A percentile compares a stretch with the other conserved stretches of the same genome.
Conservation (phyloP, 495 filamentous ascomycete species). For the Penicillium dipodomyicola region DNA sequence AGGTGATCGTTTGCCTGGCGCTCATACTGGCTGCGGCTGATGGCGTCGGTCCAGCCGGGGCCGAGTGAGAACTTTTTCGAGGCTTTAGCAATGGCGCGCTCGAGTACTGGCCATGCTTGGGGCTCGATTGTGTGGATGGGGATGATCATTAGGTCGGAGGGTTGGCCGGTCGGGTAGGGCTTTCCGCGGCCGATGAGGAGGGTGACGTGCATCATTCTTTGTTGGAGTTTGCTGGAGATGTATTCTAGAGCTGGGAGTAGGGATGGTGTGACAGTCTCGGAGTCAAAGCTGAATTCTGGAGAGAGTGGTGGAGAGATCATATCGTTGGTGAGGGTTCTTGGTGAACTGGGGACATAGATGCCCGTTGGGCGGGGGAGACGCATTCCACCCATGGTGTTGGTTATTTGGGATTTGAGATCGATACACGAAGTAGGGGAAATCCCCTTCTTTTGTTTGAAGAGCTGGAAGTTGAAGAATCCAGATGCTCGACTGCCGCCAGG, state of each 20-base stretch:
- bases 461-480: background rate
- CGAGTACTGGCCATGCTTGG: conserved; percentile 37
- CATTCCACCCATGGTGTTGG: conserved; percentile 40
- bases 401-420: background rate
- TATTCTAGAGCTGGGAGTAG: conserved; percentile 49
- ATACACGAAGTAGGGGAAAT: background rate
- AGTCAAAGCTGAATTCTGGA: conserved; percentile 43
- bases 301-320: conserved; percentile 49
- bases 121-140: conserved; percentile 43
- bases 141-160: conserved; percentile 47
- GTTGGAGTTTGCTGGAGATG: conserved; percentile 47
- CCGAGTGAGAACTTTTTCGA: conserved; percentile 45
- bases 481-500: background rate
- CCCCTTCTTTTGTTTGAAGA: conserved; percentile 6
- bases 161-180: conserved; percentile 43
- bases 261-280: conserved; percentile 40
- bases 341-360: conserved; percentile 41
- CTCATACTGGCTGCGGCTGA: conserved; percentile 39
- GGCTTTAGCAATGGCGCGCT: conserved; percentile 41
- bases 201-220: conserved; percentile 47
- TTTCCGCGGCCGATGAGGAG: conserved; percentile 49
- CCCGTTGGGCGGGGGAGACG: conserved; percentile 44
- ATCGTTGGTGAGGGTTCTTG: conserved; percentile 39
- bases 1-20: conserved; percentile 50
- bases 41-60: conserved; percentile 44